Evolutionary conservation across 345 rosid species (phyloP).

Genomic region (Firmiana major): DNA sequence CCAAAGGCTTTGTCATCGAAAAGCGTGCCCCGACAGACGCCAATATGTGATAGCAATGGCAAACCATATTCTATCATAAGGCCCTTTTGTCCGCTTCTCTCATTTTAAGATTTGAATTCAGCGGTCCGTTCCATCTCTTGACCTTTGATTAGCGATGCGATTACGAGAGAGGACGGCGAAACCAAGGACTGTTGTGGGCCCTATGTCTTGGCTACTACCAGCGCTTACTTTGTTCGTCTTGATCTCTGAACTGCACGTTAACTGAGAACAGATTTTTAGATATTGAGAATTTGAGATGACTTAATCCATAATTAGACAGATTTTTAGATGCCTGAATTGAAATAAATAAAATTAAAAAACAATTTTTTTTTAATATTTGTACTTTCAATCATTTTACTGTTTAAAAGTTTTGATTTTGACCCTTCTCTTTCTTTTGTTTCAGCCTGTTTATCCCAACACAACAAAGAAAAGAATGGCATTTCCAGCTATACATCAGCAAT

Average conservation of each 20-base stretch:
- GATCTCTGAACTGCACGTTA: too few relatives aligned
- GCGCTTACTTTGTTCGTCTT: background rate
- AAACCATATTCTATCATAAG: constrained; percentile 30
- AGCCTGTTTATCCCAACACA: background rate
- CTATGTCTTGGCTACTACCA: background rate
- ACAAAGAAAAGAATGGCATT: background rate
- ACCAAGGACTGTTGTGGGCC: background rate
- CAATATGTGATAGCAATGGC: constrained; percentile 17
- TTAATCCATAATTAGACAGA: too few relatives aligned
- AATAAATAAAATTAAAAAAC: too few relatives aligned
- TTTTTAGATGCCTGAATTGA: too few relatives aligned
- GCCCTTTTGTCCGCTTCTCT: too few relatives aligned
- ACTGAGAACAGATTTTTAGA: too few relatives aligned
- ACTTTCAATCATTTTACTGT: background rate
- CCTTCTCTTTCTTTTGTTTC: background rate
- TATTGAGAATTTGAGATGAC: too few relatives aligned
- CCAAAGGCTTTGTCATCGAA: constrained; percentile 32
- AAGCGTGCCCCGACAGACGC: constrained; percentile 13
- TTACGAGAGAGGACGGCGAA: background rate
- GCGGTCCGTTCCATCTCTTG: background rate
- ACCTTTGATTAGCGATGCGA: background rate
- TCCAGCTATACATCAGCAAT: background rate
- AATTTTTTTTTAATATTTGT: too few relatives aligned
- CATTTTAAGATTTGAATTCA: background rate
- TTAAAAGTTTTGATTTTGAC: background rate